A percentile compares a stretch with the other conserved stretches of the same genome.
phyloP scores from a whole-genome alignment of 1,284 basidiomycete species.

The Cutaneotrichosporon cavernicola region DNA sequence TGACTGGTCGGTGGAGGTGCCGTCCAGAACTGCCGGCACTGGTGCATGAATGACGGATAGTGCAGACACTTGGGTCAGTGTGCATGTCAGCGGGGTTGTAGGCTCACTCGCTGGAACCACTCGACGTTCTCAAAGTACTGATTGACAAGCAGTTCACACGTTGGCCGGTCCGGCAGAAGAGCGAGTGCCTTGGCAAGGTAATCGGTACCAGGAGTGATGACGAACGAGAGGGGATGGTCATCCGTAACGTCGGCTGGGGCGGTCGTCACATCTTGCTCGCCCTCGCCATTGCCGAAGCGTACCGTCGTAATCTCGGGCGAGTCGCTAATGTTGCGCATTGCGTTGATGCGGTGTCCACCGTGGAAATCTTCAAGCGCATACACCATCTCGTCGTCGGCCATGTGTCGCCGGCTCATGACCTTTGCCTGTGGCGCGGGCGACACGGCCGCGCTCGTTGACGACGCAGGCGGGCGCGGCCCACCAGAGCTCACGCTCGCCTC shows the following conservation, averaged over 20 bases:
- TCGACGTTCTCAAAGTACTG: conserved; percentile 28
- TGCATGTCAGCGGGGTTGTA: too few species aligned
- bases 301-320: conserved; percentile 11
- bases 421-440: conserved; percentile 1
- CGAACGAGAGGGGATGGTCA: conserved; percentile 24
- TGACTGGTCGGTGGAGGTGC: neutral
- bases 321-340: conserved; percentile 23
- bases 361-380: conserved; percentile 30
- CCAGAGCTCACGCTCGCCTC: conserved; percentile 8
- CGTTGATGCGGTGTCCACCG: conserved; percentile 25
- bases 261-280: neutral
- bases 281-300: neutral
- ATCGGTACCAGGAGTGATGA: conserved; percentile 19
- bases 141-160: conserved; percentile 21
- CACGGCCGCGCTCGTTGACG: neutral
- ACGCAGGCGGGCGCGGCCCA: neutral
- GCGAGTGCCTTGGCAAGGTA: conserved; percentile 24
- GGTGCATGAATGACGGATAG: conserved; percentile 24
- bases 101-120: conserved; percentile 27
- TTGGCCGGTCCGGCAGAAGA: conserved; percentile 19
- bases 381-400: conserved; percentile 28
- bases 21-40: conserved; percentile 21
- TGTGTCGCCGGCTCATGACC: conserved; percentile 18
- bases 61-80: conserved; percentile 23
- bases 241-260: neutral